Conservation (phyloP, 2,329 filamentous ascomycete species). For the Talaromyces sp. region DNA sequence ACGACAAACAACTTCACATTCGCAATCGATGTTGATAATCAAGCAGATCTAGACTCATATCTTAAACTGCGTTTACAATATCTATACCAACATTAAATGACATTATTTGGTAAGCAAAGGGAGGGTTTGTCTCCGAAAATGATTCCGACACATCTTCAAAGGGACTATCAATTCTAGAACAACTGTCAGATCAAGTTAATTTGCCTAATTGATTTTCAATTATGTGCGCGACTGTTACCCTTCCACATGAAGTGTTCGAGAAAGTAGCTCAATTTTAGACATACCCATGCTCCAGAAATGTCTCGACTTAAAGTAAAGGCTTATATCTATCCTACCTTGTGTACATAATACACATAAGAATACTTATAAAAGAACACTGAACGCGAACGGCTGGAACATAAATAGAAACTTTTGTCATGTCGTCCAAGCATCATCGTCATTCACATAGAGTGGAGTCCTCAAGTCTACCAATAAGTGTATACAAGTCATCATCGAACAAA, state of each 20-base stretch:
- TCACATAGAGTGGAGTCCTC: constrained; percentile 3
- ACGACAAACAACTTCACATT: neutral
- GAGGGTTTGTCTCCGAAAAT: neutral
- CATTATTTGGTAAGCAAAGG: neutral
- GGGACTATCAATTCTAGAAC: neutral
- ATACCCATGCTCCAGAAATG: neutral
- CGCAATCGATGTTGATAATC: neutral
- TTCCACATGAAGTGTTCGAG: neutral
- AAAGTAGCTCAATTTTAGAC: too few relatives aligned
- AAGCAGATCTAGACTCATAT: neutral
- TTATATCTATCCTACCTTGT: neutral
- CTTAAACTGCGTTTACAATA: neutral
- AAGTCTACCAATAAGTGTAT: neutral
- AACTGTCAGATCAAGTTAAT: neutral
- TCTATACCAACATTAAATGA: neutral
- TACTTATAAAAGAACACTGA: neutral
- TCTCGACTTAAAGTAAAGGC: neutral
- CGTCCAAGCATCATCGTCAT: constrained; percentile 3
- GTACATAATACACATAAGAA: neutral
- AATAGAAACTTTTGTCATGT: constrained; percentile 1
- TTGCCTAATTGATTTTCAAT: neutral
- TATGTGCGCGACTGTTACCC: neutral
- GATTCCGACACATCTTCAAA: neutral
- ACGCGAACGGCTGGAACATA: neutral
- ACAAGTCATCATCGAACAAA: neutral